phyloP scores from a whole-genome alignment of 129 eudicot species.

The Smallanthus sonchifolius region DNA sequence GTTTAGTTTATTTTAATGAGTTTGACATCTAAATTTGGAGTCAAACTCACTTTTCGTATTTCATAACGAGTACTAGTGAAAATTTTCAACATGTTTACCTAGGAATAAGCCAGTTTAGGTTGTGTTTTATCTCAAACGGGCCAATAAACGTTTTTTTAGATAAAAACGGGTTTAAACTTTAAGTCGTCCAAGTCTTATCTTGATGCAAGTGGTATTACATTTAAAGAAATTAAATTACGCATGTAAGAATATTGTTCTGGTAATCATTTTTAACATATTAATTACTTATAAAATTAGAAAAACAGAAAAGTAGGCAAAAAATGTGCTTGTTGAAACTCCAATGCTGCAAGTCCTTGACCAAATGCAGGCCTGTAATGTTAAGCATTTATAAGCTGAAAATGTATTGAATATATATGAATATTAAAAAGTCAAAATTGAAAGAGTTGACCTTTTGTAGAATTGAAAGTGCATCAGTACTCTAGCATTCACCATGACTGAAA shows the following conservation, averaged over 20 bases:
- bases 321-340: slow-evolving; percentile 45
- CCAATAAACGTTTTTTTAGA: not conserved
- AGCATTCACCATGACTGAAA: slow-evolving; percentile 76
- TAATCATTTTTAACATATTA: not conserved
- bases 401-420: not conserved
- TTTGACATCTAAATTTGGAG: not conserved
- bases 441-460: slow-evolving; percentile 52
- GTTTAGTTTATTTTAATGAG: not conserved
- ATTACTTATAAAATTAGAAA: not conserved
- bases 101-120: not conserved
- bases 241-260: not conserved
- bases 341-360: slow-evolving; percentile 72
- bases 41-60: not conserved
- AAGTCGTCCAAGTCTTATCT: not conserved
- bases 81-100: not conserved
- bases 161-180: not conserved
- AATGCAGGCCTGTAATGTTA: slow-evolving; percentile 61
- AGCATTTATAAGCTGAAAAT: not conserved
- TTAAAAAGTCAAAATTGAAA: not conserved
- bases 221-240: not conserved
- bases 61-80: not conserved
- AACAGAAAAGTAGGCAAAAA: slow-evolving; percentile 10
- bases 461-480: slow-evolving; percentile 57
- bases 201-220: not conserved
- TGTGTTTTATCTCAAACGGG: not conserved